Percentiles rank a stretch among this genome's conserved stretches.
These are phyloP conservation scores for Marchantia paleacea DNA, from an alignment of 225 moss, liverwort and hornwort species.

Conservation along the genomic window DNA sequence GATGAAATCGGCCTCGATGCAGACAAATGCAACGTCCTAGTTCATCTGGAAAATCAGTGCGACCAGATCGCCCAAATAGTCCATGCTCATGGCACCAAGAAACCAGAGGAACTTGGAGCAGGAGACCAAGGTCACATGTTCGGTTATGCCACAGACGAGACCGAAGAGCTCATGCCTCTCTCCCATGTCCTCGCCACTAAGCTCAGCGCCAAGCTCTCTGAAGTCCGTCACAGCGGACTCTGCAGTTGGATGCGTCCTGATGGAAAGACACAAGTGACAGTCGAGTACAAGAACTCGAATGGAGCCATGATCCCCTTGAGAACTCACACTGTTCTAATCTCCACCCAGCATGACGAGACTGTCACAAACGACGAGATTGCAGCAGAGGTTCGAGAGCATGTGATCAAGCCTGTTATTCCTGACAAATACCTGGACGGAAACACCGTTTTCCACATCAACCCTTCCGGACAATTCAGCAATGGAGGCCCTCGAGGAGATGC, in stretches of 20 bases:
- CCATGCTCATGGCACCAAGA: constrained; percentile 56
- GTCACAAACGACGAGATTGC: constrained; percentile 67
- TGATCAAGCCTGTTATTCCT: constrained; percentile 62
- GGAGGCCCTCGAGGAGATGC: constrained; percentile 74
- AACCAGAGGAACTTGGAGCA: constrained; percentile 59
- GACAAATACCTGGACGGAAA: constrained; percentile 60
- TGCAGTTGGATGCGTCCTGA: constrained; percentile 72
- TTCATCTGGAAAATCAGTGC: constrained; percentile 52
- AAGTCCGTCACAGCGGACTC: constrained; percentile 52
- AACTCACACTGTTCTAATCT: constrained; percentile 61
- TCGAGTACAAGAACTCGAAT: constrained; percentile 57
- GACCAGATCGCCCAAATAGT: constrained; percentile 54
- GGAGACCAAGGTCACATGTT: constrained; percentile 76
- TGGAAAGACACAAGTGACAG: constrained; percentile 60
- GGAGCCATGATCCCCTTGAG: constrained; percentile 67
- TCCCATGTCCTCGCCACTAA: constrained; percentile 60
- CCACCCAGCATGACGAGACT: constrained; percentile 70
- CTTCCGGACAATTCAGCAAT: constrained; percentile 58
- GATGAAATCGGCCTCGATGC: constrained; percentile 57
- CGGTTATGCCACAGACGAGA: constrained; percentile 70
- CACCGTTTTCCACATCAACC: constrained; percentile 70
- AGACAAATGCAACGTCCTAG: constrained; percentile 53
- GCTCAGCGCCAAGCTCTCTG: constrained; percentile 49
- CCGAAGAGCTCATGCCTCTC: constrained; percentile 64
- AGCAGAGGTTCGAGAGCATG: constrained; percentile 53